Base-by-base conservation (phyloP, 345 rosid genomes). In the Zanthoxylum bungeanum region DNA sequence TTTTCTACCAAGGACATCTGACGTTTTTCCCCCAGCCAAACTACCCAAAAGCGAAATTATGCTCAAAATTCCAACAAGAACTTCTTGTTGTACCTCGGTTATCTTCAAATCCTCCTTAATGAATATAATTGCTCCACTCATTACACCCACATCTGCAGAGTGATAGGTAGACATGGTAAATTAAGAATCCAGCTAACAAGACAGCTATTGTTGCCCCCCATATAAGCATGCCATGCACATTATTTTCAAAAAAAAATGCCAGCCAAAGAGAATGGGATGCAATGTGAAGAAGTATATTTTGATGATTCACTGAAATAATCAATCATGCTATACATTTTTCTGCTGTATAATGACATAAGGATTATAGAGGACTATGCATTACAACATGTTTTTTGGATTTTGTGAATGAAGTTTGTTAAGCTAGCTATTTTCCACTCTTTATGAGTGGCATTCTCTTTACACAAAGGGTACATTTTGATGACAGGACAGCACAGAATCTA, bases 81-180 rank as follows among this genome's bases (percentile, higher is more conserved):
- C 65, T 78, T 88, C 92, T 75, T 74, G 75, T 50, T 88, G 90
- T 22, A 84, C 70, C 68, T 84, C 83, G 11, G 80, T 67, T 52
- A 88, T 79, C 33, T 86, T 79, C 25, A 86, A 73, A 73, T 86
- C 93, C 66, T 84, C 81, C 27, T 84, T 72, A 55, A 88, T 86
- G 69, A 82, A 88, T 79, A 84, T 74, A 60, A 84, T 81, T 34
- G 93, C 93, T 75, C 93, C 90, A 64, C 90, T 83, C 93, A 88
- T 88, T 1, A 86, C 90, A 51, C 93, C 93, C 9, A 88, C 87
- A 83, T 88, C 93, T 88, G 90, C 58, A 62, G 42, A 64, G 58
- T 42, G 5, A 58, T 46, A n/a, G 25, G 8, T 37, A 11, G 53
- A 68, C 37, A 61, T 34, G 46, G 47, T 28, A 28, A 68, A 61